Evolutionary conservation across 306 rosid genomes (phyloP).

Genomic region (Dryas drummondii): DNA sequence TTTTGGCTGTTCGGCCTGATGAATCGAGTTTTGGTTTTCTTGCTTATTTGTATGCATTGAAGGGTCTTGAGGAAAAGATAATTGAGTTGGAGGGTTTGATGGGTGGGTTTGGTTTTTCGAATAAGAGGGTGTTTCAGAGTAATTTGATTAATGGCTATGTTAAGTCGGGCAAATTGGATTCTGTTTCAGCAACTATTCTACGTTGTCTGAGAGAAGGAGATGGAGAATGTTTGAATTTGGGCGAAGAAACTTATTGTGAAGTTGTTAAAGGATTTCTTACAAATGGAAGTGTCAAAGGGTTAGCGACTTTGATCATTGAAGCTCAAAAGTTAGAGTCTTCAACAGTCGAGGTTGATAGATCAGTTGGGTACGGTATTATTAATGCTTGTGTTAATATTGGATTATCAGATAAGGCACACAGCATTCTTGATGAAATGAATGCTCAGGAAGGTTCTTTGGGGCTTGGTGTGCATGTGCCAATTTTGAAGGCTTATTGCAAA

Average conservation of each 20-base stretch:
- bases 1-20: conserved; percentile 63
- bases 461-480: conserved; percentile 86
- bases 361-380: conserved; percentile 70
- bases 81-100: conserved; percentile 59
- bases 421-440: conserved; percentile 78
- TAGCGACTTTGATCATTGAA: conserved; percentile 62
- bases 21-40: conserved; percentile 74
- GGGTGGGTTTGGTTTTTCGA: conserved; percentile 50
- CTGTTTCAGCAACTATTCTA: conserved; percentile 57
- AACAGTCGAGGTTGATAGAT: conserved; percentile 42
- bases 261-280: conserved; percentile 63
- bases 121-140: conserved; percentile 41
- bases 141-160: conserved; percentile 70
- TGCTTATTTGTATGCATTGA: conserved; percentile 79
- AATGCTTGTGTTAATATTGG: conserved; percentile 76
- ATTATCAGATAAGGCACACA: conserved; percentile 73
- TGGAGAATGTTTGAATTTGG: conserved; percentile 45
- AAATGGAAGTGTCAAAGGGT: conserved; percentile 56
- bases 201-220: conserved; percentile 50
- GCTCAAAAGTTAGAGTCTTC: conserved; percentile 72
- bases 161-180: conserved; percentile 62
- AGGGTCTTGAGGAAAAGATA: conserved; percentile 67
- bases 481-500: conserved; percentile 85
- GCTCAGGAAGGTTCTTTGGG: conserved; percentile 69
- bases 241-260: conserved; percentile 59